Evolutionary conservation across 2,329 filamentous ascomycete species (phyloP).

Genomic region (Arthrobotrys sphaeroides): DNA sequence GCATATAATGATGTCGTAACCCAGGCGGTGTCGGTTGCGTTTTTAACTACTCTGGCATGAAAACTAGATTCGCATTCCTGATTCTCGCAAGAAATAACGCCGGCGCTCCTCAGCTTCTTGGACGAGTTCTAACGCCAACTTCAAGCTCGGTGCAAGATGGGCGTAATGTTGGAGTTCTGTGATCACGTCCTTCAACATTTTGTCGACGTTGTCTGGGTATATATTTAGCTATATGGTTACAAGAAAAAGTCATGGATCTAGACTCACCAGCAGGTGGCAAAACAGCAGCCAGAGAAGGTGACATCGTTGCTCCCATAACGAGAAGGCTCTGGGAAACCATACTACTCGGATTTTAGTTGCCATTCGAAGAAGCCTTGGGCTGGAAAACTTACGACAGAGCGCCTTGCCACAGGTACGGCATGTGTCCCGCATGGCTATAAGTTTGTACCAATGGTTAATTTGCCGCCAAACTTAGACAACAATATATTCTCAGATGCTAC

Average conservation of each 20-base stretch:
- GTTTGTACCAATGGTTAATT: background rate
- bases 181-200: conserved; percentile 80
- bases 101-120: conserved; percentile 79
- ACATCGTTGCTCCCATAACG: conserved; percentile 86
- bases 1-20: background rate
- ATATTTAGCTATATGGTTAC: conserved; percentile 63
- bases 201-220: conserved; percentile 68
- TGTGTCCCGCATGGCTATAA: conserved; percentile 77
- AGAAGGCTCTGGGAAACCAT: conserved; percentile 83
- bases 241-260: conserved; percentile 35
- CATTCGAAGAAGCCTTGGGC: background rate
- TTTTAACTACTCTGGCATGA: background rate
- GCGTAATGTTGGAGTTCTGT: conserved; percentile 78
- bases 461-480: background rate
- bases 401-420: conserved; percentile 87
- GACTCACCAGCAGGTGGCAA: conserved; percentile 65
- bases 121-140: conserved; percentile 80
- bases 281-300: conserved; percentile 74
- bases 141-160: conserved; percentile 78
- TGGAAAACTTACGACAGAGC: conserved; percentile 68
- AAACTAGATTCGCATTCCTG: conserved; percentile 55
- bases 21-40: background rate
- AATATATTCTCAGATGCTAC: conserved; percentile 61
- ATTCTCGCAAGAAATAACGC: conserved; percentile 69
- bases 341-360: conserved; percentile 11